These are phyloP conservation scores for Spinellus fusiger DNA, from an alignment of 192 early-diverging fungal genomes.

Conservation along the genomic window DNA sequence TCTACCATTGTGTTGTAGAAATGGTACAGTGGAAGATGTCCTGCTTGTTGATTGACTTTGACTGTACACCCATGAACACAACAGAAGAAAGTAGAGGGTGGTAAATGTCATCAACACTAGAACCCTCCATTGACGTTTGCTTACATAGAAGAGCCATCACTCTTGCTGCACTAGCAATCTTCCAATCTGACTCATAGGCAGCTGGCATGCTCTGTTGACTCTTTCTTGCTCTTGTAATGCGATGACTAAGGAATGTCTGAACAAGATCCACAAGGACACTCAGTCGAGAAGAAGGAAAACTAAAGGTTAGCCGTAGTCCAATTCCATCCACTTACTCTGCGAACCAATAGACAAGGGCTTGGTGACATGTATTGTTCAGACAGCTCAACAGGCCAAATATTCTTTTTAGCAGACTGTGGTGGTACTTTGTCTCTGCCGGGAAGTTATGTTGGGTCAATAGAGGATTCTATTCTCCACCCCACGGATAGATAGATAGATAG, in stretches of 20 bases:
- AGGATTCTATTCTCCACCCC: conserved; percentile 66
- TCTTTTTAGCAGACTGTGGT: conserved; percentile 80
- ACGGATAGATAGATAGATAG: too few relatives aligned
- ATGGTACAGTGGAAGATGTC: conserved; percentile 56
- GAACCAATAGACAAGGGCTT: conserved; percentile 82
- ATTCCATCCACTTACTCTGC: conserved; percentile 40
- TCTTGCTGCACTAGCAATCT: conserved; percentile 72
- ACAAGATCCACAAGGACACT: conserved; percentile 71
- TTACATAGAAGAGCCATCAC: conserved; percentile 86
- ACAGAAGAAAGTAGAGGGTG: not conserved
- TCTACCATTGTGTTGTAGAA: conserved; percentile 86
- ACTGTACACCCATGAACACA: conserved; percentile 28
- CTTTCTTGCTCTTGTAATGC: conserved; percentile 60
- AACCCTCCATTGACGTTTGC: not conserved
- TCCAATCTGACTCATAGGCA: conserved; percentile 81
- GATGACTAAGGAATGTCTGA: conserved; percentile 79
- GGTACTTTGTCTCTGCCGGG: conserved; percentile 70
- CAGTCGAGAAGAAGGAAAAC: conserved; percentile 54
- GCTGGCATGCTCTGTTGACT: conserved; percentile 28
- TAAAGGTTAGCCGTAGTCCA: conserved; percentile 5
- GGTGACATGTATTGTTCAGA: conserved; percentile 79
- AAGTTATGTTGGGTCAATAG: conserved; percentile 70
- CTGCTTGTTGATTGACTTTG: conserved; percentile 66
- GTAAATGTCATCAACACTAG: not conserved
- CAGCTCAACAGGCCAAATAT: conserved; percentile 78